These are phyloP conservation scores for Coemansia sp. DNA, from an alignment of 192 early-diverging fungal species.

Conservation along the genomic window DNA sequence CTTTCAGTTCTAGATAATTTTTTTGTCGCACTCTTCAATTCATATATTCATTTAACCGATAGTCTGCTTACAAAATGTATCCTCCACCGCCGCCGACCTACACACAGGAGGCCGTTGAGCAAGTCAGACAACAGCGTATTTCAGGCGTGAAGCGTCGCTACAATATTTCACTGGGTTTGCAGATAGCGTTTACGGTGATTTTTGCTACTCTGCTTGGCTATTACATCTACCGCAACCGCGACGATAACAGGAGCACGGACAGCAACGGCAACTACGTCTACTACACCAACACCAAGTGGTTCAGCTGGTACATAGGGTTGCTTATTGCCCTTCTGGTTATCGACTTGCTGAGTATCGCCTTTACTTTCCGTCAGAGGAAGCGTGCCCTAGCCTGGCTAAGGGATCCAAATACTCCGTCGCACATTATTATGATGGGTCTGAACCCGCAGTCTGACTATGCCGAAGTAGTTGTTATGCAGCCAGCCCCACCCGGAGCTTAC, in stretches of 20 bases:
- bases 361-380: slow-evolving; percentile 34
- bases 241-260: slow-evolving; percentile 10
- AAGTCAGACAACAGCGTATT: slow-evolving; percentile 33
- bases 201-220: slow-evolving; percentile 44
- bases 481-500: slow-evolving; percentile 13
- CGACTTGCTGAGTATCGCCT: slow-evolving; percentile 39
- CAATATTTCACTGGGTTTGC: slow-evolving; percentile 37
- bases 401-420: slow-evolving; percentile 33
- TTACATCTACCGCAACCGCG: slow-evolving; percentile 37
- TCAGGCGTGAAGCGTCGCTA: slow-evolving; percentile 26
- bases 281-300: slow-evolving; percentile 33
- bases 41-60: not conserved
- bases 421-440: slow-evolving; percentile 46
- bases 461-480: slow-evolving; percentile 26
- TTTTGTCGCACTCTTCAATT: too few relatives aligned
- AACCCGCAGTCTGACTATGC: slow-evolving; percentile 20
- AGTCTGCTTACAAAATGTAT: not conserved
- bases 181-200: slow-evolving; percentile 41
- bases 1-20: not conserved
- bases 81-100: slow-evolving; percentile 34
- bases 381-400: slow-evolving; percentile 35
- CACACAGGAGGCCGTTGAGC: slow-evolving; percentile 30
- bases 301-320: slow-evolving; percentile 54
- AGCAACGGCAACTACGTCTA: slow-evolving; percentile 7
- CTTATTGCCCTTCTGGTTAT: slow-evolving; percentile 53